Base-by-base conservation (phyloP, 192 early-diverging fungal genomes). In the Mortierella antarctica region DNA sequence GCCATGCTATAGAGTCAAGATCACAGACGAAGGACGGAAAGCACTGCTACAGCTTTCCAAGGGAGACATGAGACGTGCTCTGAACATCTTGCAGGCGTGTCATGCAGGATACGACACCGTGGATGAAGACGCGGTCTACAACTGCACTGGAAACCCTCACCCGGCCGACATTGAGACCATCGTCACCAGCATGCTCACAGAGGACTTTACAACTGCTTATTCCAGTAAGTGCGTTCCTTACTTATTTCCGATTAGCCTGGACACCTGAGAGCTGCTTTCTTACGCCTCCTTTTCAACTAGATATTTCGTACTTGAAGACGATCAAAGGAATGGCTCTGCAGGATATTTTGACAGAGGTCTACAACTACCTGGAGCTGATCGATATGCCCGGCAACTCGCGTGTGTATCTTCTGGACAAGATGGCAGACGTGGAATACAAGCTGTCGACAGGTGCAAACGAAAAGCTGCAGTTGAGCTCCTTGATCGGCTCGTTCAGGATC, bases 1-100 rank as follows among this genome's bases (percentile, higher is more conserved):
- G 9, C 20, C 54, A 56, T 31, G 17, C 45, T 44, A 49, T 64
- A 87, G 92, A 41, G 89, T 99, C 5, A 89, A 95, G 49, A 91
- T 99, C 17, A 92, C 93, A 5, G 82, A 89, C 18, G 91, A 94
- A 9, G 97, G 95, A 9, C 89, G 88, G 62, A 65, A 91, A 31
- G 96, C 98, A 18, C 83, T 99, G 20, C 78, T 98, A 52, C 88
- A 86, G 60, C 81, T 99, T 0, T 95, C 95, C 0, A 87, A 90
- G 55, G 97, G 98, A n/a, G 98, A 99, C 82, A 99, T 99, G 98
- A 90, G 98, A 70, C 88, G 95, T 20, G 94, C 95, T 8, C 85
- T 99, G 45, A 99, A 99, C 82, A 95, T 99, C 50, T 83, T 99
- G 52, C 98, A 97, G 84, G 88, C 97, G 1, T 95, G 93, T 67